Evolutionary conservation across 805 yeast genomes (phyloP).

Genomic region (Candida anglica): DNA sequence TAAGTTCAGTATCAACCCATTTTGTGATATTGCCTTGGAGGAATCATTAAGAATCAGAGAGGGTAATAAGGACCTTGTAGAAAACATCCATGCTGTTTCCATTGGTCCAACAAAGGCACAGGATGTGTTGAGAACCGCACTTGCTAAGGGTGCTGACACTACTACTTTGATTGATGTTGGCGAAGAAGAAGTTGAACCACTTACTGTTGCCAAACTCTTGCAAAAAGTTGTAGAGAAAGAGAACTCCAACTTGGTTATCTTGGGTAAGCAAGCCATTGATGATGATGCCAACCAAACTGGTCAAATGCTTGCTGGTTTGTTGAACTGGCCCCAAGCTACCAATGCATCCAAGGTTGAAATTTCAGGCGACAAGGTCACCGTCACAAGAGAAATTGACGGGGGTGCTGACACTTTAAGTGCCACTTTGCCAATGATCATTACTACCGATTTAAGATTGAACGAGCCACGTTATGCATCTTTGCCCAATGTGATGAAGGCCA

Average conservation of each 20-base stretch:
- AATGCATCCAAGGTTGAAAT: constrained; percentile 84
- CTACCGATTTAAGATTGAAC: constrained; percentile 91
- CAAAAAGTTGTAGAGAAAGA: constrained; percentile 67
- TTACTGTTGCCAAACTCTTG: constrained; percentile 83
- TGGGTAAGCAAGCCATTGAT: constrained; percentile 97
- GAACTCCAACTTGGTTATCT: constrained; percentile 70
- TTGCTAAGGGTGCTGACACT: constrained; percentile 92
- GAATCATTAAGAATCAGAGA: constrained; percentile 83
- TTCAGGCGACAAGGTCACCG: constrained; percentile 53
- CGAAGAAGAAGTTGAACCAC: constrained; percentile 74
- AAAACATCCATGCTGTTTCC: constrained; percentile 83
- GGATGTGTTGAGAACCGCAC: constrained; percentile 81
- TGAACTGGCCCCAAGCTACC: constrained; percentile 96
- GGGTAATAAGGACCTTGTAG: constrained; percentile 62
- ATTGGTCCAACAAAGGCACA: constrained; percentile 86
- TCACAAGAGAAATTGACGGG: constrained; percentile 93
- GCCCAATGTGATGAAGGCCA: constrained; percentile 97
- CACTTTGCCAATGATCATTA: constrained; percentile 76
- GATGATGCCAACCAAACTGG: constrained; percentile 95
- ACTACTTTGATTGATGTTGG: constrained; percentile 80
- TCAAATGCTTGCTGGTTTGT: constrained; percentile 89
- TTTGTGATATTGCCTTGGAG: constrained; percentile 96
- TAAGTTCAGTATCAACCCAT: constrained; percentile 91
- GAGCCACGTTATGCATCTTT: constrained; percentile 94
- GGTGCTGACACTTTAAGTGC: constrained; percentile 84